Evolutionary conservation across 2,329 filamentous ascomycete species (phyloP).

Genomic region (Aureobasidium sp.): DNA sequence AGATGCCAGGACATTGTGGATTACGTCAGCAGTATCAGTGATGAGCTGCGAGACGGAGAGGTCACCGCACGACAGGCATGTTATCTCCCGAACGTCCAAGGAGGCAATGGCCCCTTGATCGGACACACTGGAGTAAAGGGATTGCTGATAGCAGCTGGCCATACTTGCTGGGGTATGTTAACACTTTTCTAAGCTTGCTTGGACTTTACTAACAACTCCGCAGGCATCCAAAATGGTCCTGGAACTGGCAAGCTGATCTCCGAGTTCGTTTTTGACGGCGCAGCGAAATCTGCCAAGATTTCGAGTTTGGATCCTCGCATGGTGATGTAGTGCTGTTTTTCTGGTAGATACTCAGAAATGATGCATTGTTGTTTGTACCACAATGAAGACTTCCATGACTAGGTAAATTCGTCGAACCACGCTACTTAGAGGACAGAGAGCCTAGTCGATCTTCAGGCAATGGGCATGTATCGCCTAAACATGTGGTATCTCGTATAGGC

Average conservation of each 20-base stretch:
- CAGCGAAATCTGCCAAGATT: constrained; percentile 37
- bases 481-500: background rate
- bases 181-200: background rate
- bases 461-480: background rate
- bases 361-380: background rate
- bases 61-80: constrained; percentile 79
- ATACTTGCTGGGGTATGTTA: constrained; percentile 79
- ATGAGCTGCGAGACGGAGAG: constrained; percentile 40
- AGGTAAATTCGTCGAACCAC: background rate
- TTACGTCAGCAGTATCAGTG: constrained; percentile 59
- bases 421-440: background rate
- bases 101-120: constrained; percentile 63
- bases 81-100: constrained; percentile 73
- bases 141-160: constrained; percentile 75
- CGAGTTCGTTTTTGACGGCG: constrained; percentile 42
- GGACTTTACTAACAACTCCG: background rate
- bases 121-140: constrained; percentile 68
- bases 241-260: constrained; percentile 54
- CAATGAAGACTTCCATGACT: background rate
- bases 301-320: constrained; percentile 35
- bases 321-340: constrained; percentile 18
- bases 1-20: constrained; percentile 81
- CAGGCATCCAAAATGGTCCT: constrained; percentile 77
- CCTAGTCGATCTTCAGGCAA: background rate
- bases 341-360: background rate